phyloP scores from a whole-genome alignment of 1,284 basidiomycete species.

The Pseudozyma hubeiensis region DNA sequence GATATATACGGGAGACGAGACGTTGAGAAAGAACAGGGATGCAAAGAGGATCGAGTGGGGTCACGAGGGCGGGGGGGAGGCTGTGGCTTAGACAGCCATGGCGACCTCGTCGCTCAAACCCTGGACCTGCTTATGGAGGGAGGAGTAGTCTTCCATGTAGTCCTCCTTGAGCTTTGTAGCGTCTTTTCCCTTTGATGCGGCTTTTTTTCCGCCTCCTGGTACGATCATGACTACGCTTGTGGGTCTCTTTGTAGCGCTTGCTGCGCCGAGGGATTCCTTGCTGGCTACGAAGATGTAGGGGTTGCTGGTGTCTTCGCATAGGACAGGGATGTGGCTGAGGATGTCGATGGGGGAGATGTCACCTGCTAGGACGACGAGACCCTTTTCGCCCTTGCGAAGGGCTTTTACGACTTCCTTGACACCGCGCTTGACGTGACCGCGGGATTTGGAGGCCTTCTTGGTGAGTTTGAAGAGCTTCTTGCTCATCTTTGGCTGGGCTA shows the following conservation, averaged over 20 bases:
- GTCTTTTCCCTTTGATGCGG: slow-evolving; percentile 75
- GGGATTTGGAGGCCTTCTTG: slow-evolving; percentile 67
- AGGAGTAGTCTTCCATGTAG: slow-evolving; percentile 84
- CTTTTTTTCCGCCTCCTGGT: slow-evolving; percentile 73
- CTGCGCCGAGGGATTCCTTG: slow-evolving; percentile 83
- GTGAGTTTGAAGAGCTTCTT: slow-evolving; percentile 68
- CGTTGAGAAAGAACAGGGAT: neutral
- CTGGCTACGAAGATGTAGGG: slow-evolving; percentile 80
- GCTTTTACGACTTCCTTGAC: slow-evolving; percentile 69
- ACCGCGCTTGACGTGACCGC: slow-evolving; percentile 68
- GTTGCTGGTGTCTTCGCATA: slow-evolving; percentile 93
- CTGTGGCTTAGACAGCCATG: slow-evolving; percentile 23
- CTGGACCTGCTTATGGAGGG: slow-evolving; percentile 80
- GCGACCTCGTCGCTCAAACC: slow-evolving; percentile 44
- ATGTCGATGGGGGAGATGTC: slow-evolving; percentile 99
- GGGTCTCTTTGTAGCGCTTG: slow-evolving; percentile 95
- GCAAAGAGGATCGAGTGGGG: neutral
- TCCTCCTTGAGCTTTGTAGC: slow-evolving; percentile 75
- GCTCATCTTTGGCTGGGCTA: slow-evolving; percentile 60
- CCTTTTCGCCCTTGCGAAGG: slow-evolving; percentile 67
- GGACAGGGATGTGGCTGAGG: slow-evolving; percentile 92
- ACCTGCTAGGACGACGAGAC: slow-evolving; percentile 87
- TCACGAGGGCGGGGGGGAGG: neutral
- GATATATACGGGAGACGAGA: neutral
- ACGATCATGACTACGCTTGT: slow-evolving; percentile 95